These are phyloP conservation scores for Diplodia scrobiculata DNA, from an alignment of 2,329 filamentous ascomycete genomes.

Conservation along the genomic window DNA sequence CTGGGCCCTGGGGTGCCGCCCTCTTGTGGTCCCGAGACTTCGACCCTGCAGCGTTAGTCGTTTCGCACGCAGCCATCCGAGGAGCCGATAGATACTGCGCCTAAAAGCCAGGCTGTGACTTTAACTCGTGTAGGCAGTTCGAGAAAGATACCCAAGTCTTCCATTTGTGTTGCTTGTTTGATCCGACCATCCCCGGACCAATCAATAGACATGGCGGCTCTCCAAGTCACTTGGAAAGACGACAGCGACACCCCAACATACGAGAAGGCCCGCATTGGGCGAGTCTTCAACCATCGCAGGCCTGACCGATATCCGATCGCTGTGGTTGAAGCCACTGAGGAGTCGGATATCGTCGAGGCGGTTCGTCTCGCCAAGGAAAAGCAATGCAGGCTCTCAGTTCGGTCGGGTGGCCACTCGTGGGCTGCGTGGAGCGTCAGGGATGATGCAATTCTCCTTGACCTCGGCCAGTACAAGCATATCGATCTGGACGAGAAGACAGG, in stretches of 20 bases:
- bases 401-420: slow-evolving; percentile 56
- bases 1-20: neutral
- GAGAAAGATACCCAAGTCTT: neutral
- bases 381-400: slow-evolving; percentile 49
- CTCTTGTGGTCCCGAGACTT: slow-evolving; percentile 20
- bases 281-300: slow-evolving; percentile 52
- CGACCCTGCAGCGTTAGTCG: neutral
- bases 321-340: slow-evolving; percentile 46
- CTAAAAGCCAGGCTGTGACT: slow-evolving; percentile 8
- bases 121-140: neutral
- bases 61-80: slow-evolving; percentile 1
- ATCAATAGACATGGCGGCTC: slow-evolving; percentile 4
- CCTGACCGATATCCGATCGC: slow-evolving; percentile 48
- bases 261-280: slow-evolving; percentile 45
- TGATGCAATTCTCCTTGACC: slow-evolving; percentile 50
- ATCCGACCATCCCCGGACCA: neutral
- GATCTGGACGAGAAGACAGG: slow-evolving; percentile 45
- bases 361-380: slow-evolving; percentile 45
- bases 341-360: slow-evolving; percentile 33
- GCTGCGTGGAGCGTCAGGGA: slow-evolving; percentile 55
- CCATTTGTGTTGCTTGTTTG: neutral
- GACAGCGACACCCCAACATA: slow-evolving; percentile 34
- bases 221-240: slow-evolving; percentile 32
- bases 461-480: slow-evolving; percentile 47
- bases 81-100: neutral